Percentiles rank a stretch among this genome's conserved stretches.
Evolutionary conservation across 306 rosid species (phyloP).

Genomic region (Arachis stenosperma): DNA sequence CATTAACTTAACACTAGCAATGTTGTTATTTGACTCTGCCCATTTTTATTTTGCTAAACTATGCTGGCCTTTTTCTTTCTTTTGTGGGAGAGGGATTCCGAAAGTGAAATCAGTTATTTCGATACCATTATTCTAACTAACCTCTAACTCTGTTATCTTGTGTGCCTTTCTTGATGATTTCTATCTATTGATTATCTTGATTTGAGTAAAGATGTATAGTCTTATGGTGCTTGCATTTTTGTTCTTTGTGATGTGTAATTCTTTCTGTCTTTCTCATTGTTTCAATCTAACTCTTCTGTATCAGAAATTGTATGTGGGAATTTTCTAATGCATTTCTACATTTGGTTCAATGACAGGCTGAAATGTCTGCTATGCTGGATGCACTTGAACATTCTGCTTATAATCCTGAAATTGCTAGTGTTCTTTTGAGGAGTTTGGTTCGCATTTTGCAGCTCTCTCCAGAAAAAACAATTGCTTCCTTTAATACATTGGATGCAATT

Average conservation of each 20-base stretch:
- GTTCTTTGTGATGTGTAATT: background rate
- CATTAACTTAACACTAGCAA: constrained; percentile 10
- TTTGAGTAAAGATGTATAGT: background rate
- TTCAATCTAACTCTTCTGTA: background rate
- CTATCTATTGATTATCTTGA: constrained; percentile 23
- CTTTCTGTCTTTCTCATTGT: background rate
- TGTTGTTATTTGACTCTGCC: constrained; percentile 31
- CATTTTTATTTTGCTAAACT: constrained; percentile 31
- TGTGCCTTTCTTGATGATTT: constrained; percentile 19
- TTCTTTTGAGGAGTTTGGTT: constrained; percentile 72
- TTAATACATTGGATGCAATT: constrained; percentile 71
- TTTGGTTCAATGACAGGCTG: constrained; percentile 62
- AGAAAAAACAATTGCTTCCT: constrained; percentile 81
- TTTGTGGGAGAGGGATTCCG: no score
- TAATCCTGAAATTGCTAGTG: constrained; percentile 69
- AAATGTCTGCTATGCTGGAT: constrained; percentile 82
- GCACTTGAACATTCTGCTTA: constrained; percentile 84
- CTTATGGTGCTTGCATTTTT: constrained; percentile 15
- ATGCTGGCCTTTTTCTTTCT: background rate
- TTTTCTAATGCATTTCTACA: constrained; percentile 35
- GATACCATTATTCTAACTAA: no score
- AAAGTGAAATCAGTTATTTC: no score
- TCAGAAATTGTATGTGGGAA: constrained; percentile 20
- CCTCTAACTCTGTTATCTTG: background rate
- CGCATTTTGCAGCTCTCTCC: constrained; percentile 73